Conservation (phyloP, 2,329 filamentous ascomycete genomes). For the Neopestalotiopsis clavispora region DNA sequence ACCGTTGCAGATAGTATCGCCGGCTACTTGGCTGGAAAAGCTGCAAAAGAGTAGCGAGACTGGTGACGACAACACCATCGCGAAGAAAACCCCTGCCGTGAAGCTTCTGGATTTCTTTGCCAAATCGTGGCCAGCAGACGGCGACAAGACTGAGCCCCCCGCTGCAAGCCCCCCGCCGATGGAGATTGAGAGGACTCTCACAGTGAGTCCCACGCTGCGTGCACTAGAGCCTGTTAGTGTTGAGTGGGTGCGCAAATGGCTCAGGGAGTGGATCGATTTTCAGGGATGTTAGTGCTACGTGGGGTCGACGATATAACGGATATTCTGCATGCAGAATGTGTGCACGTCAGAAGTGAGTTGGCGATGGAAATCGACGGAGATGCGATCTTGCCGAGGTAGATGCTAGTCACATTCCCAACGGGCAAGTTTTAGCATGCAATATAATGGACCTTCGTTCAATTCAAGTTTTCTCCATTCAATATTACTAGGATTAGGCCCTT, state of each 20-base stretch:
- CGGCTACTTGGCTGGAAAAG: not conserved
- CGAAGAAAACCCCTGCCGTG: not conserved
- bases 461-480: no score
- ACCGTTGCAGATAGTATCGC: not conserved
- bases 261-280: conserved; percentile 35
- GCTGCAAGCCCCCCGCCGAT: not conserved
- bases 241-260: conserved; percentile 40
- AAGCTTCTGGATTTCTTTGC: not conserved
- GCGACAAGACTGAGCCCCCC: not conserved
- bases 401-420: no score
- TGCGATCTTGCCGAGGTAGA: no score
- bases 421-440: no score
- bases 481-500: no score
- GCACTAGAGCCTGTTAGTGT: conserved; percentile 30
- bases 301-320: no score
- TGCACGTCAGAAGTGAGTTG: no score
- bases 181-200: not conserved
- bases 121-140: not conserved
- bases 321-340: no score
- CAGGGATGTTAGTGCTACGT: not conserved
- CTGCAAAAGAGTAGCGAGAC: not conserved
- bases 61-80: not conserved
- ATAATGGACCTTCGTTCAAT: no score
- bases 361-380: no score
- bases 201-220: conserved; percentile 30